Conservation (phyloP, 2,329 filamentous ascomycete genomes). For the Calonectria multiphialidica region DNA sequence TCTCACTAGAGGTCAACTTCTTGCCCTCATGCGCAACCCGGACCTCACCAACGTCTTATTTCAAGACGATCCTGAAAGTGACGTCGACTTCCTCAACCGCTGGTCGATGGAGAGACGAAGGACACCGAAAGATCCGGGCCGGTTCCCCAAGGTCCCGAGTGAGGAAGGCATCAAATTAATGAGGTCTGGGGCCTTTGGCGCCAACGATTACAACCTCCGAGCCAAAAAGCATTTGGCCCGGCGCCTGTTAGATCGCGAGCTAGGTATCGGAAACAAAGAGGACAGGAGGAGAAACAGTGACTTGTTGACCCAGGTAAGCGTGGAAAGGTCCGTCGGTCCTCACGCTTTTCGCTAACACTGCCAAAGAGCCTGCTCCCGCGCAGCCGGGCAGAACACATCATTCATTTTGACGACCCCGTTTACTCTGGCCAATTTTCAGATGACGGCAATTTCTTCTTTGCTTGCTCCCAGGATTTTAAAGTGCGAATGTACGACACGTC, state of each 20-base stretch:
- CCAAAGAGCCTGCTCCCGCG: slow-evolving; percentile 79
- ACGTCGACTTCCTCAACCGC: slow-evolving; percentile 47
- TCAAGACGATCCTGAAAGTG: slow-evolving; percentile 53
- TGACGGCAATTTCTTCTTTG: slow-evolving; percentile 97
- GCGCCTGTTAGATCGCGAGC: slow-evolving; percentile 83
- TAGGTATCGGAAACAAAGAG: slow-evolving; percentile 75
- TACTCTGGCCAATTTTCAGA: slow-evolving; percentile 98
- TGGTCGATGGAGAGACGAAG: slow-evolving; percentile 59
- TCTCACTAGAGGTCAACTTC: slow-evolving; percentile 52
- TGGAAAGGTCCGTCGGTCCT: background rate
- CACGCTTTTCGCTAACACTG: slow-evolving; percentile 18
- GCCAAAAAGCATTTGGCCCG: slow-evolving; percentile 73
- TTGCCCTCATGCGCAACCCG: slow-evolving; percentile 54
- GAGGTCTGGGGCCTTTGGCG: slow-evolving; percentile 84
- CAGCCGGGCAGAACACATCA: slow-evolving; percentile 83
- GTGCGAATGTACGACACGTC: slow-evolving; percentile 98
- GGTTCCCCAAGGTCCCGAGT: slow-evolving; percentile 88
- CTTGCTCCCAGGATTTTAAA: slow-evolving; percentile 90
- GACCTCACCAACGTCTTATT: slow-evolving; percentile 53
- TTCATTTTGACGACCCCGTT: slow-evolving; percentile 87
- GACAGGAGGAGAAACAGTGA: slow-evolving; percentile 71
- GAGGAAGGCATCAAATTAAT: slow-evolving; percentile 82
- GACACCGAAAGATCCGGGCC: slow-evolving; percentile 61
- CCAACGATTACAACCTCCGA: slow-evolving; percentile 67
- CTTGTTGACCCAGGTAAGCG: slow-evolving; percentile 75